Conservation (phyloP, 352 stramenopile genomes). For the Phytopythium kandeliae region DNA sequence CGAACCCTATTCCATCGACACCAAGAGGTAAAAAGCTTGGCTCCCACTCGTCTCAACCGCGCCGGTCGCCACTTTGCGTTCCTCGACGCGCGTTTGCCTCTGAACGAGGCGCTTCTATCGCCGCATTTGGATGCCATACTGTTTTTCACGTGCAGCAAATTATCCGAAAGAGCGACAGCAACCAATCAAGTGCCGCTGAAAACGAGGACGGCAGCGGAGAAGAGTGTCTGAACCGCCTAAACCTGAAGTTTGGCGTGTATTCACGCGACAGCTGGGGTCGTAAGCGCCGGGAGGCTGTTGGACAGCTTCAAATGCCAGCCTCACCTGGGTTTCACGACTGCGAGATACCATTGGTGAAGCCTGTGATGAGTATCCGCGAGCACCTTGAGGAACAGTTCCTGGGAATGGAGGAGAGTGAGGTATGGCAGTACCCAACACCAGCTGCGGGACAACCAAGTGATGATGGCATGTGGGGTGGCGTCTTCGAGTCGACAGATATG, state of each 20-base stretch:
- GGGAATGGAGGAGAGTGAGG: constrained; percentile 22
- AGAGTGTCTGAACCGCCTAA: not conserved
- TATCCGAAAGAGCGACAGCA: not conserved
- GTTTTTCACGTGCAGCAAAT: constrained; percentile 12
- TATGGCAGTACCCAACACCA: not conserved
- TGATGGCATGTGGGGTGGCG: constrained; percentile 17
- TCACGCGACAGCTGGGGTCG: constrained; percentile 43
- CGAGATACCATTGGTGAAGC: constrained; percentile 29
- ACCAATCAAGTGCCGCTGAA: not conserved
- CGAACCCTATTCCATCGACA: not conserved
- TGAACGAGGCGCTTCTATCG: constrained; percentile 3
- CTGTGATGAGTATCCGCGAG: constrained; percentile 23
- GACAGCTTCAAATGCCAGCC: constrained; percentile 25
- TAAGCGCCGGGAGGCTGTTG: constrained; percentile 27
- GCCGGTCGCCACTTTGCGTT: constrained; percentile 11
- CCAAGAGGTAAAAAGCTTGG: not conserved
- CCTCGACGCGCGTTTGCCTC: constrained; percentile 7
- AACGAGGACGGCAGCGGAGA: not conserved
- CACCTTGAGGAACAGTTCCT: constrained; percentile 67
- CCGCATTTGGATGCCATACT: constrained; percentile 15
- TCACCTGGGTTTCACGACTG: constrained; percentile 25
- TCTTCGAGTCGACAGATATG: constrained; percentile 27
- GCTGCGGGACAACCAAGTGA: not conserved
- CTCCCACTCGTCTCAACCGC: not conserved
- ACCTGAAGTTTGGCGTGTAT: constrained; percentile 27